These are phyloP conservation scores for Colletotrichum lentis DNA, from an alignment of 2,329 filamentous ascomycete species.

Conservation along the genomic window DNA sequence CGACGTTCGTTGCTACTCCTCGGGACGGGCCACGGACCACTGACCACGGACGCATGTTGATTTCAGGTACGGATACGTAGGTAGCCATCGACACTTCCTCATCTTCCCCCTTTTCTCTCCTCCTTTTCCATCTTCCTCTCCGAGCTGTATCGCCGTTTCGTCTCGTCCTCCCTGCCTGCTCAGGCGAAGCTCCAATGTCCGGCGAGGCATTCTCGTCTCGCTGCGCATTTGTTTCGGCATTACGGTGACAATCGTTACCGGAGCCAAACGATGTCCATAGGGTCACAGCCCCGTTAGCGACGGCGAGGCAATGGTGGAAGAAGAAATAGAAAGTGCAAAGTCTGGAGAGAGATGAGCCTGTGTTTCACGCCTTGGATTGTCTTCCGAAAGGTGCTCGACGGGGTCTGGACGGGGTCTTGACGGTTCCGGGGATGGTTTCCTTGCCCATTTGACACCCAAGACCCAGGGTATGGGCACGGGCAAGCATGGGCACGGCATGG, in stretches of 20 bases:
- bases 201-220: constrained; percentile 23
- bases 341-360: constrained; percentile 32
- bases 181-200: constrained; percentile 31
- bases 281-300: background rate
- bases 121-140: constrained; percentile 13
- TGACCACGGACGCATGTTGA: background rate
- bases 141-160: background rate
- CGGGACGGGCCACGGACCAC: background rate
- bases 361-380: constrained; percentile 19
- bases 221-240: constrained; percentile 11
- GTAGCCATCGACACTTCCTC: background rate
- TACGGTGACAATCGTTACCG: constrained; percentile 1
- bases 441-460: constrained; percentile 16
- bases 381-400: constrained; percentile 12
- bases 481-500: constrained; percentile 7
- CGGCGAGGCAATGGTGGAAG: constrained; percentile 10
- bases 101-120: constrained; percentile 22
- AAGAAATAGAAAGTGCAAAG: constrained; percentile 18
- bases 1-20: background rate
- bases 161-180: constrained; percentile 5
- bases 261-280: constrained; percentile 5
- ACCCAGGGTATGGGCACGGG: constrained; percentile 22
- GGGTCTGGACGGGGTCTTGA: constrained; percentile 9
- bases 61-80: background rate
- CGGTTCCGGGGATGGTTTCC: constrained; percentile 13